These are phyloP conservation scores for Trichosporon coremiiforme DNA, from an alignment of 1,284 basidiomycete genomes.

Conservation along the genomic window DNA sequence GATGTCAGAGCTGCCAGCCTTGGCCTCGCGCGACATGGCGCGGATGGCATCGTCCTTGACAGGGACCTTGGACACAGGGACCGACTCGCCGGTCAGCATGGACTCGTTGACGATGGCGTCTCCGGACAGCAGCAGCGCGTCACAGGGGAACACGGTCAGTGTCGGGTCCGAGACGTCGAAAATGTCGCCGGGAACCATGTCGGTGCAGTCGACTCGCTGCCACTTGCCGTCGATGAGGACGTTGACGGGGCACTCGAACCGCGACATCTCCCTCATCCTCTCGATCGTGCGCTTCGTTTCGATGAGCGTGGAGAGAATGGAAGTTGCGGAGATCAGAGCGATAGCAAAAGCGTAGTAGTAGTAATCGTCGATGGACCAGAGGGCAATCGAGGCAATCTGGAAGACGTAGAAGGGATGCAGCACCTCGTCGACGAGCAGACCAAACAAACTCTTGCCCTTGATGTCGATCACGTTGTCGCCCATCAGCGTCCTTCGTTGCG, in stretches of 20 bases:
- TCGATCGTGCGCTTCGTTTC: constrained; percentile 94
- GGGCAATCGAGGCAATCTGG: constrained; percentile 90
- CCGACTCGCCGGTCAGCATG: constrained; percentile 78
- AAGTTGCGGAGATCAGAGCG: constrained; percentile 83
- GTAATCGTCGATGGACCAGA: constrained; percentile 95
- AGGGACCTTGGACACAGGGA: constrained; percentile 64
- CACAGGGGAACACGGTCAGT: constrained; percentile 79
- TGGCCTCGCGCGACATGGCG: constrained; percentile 66
- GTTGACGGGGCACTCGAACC: constrained; percentile 79
- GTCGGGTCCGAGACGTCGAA: constrained; percentile 80
- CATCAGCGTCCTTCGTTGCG: constrained; percentile 75
- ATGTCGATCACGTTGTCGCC: constrained; percentile 90
- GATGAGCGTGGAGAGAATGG: constrained; percentile 81
- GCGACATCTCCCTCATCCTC: constrained; percentile 96
- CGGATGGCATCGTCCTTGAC: constrained; percentile 76
- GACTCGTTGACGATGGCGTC: constrained; percentile 74
- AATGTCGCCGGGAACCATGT: constrained; percentile 90
- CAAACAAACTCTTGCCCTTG: constrained; percentile 77
- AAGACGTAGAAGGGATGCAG: constrained; percentile 98
- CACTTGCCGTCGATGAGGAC: constrained; percentile 74
- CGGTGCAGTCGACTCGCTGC: constrained; percentile 71
- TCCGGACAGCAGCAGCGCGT: constrained; percentile 66
- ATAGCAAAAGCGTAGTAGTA: constrained; percentile 99
- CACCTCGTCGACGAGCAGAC: constrained; percentile 86
- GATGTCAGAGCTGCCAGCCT: constrained; percentile 63